Evolutionary conservation across 768 basidiomycete species (phyloP).

Genomic region (Phaeotremella skinneri): DNA sequence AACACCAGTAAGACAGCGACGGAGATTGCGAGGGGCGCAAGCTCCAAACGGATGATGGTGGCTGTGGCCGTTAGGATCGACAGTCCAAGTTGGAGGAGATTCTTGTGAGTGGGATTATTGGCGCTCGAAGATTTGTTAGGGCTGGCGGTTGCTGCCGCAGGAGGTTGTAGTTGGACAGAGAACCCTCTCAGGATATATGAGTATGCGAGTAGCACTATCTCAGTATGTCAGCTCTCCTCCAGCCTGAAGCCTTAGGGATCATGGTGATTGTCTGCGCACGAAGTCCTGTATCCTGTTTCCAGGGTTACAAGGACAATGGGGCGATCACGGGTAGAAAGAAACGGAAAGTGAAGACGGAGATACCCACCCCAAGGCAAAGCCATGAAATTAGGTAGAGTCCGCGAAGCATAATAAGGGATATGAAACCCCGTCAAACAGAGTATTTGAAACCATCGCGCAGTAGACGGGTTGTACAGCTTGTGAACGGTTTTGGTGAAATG

Average conservation of each 20-base stretch:
- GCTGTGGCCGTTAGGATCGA: conserved; percentile 65
- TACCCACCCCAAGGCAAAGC: conserved; percentile 70
- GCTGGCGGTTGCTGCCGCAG: too few species aligned
- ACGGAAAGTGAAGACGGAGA: background rate
- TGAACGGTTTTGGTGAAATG: conserved; percentile 65
- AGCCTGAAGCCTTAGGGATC: too few species aligned
- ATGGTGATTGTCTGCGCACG: too few species aligned
- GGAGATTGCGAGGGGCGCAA: conserved; percentile 61
- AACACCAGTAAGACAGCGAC: conserved; percentile 56
- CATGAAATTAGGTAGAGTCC: conserved; percentile 93
- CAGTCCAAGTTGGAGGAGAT: conserved; percentile 50
- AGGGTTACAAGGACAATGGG: too few species aligned
- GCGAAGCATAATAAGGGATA: conserved; percentile 84
- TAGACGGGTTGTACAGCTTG: conserved; percentile 61
- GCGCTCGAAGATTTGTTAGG: too few species aligned
- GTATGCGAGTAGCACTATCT: too few species aligned
- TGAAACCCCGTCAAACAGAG: conserved; percentile 83
- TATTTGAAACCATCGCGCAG: conserved; percentile 60
- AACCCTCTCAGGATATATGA: too few species aligned
- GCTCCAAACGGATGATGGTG: conserved; percentile 77
- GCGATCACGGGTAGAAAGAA: conserved; percentile 22
- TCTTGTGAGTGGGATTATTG: too few species aligned
- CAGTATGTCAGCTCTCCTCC: too few species aligned
- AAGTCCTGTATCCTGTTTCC: too few species aligned
- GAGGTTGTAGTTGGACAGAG: too few species aligned